These are phyloP conservation scores for Ustilago tritici DNA, from an alignment of 1,284 basidiomycete genomes.

Conservation along the genomic window DNA sequence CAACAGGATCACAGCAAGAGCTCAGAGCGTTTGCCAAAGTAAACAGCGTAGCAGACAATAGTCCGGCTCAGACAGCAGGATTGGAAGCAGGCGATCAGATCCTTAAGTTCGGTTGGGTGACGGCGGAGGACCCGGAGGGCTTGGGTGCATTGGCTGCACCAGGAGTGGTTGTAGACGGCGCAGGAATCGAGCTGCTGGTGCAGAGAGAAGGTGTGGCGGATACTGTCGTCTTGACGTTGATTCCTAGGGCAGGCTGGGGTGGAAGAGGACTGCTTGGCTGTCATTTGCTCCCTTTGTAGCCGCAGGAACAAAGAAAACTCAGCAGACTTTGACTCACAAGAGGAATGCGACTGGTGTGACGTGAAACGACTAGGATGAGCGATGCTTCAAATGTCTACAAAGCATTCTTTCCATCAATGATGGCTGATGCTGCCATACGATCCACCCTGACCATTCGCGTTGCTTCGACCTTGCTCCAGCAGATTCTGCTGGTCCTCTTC, in stretches of 20 bases:
- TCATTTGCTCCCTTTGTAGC: slow-evolving; percentile 35
- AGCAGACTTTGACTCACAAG: neutral
- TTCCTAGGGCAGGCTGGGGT: slow-evolving; percentile 44
- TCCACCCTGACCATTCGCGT: neutral
- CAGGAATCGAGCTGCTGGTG: slow-evolving; percentile 18
- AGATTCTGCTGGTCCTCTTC: slow-evolving; percentile 31
- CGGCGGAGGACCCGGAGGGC: slow-evolving; percentile 14
- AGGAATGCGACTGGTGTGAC: neutral
- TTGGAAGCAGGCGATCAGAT: slow-evolving; percentile 37
- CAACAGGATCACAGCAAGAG: neutral
- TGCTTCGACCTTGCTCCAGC: slow-evolving; percentile 32
- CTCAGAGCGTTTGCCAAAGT: slow-evolving; percentile 40
- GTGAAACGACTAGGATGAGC: neutral
- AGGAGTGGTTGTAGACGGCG: slow-evolving; percentile 36
- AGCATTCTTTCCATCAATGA: slow-evolving; percentile 5
- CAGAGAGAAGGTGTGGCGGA: slow-evolving; percentile 5
- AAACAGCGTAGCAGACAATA: slow-evolving; percentile 47
- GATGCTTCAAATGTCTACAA: neutral
- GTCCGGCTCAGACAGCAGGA: slow-evolving; percentile 50
- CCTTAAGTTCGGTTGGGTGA: slow-evolving; percentile 39
- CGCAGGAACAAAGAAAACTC: neutral
- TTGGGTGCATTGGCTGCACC: slow-evolving; percentile 44
- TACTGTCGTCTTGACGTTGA: slow-evolving; percentile 16
- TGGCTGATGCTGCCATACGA: slow-evolving; percentile 30
- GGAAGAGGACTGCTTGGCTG: slow-evolving; percentile 56